Evolutionary conservation across 2,329 filamentous ascomycete genomes (phyloP).

Genomic region (Phialophora tarda): DNA sequence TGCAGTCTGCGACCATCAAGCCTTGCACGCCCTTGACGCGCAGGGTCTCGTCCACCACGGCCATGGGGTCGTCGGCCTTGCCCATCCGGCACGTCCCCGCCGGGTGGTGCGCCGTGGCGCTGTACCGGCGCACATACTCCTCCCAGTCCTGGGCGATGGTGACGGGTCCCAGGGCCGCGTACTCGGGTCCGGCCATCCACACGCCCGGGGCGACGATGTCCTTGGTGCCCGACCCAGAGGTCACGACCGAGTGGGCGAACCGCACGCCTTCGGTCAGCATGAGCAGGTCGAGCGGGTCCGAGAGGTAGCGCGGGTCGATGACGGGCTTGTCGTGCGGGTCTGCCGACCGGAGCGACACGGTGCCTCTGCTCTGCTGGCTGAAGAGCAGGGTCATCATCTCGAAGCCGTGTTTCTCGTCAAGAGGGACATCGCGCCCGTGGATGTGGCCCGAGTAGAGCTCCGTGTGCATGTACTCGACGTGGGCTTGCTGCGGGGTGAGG

Average conservation of each 20-base stretch:
- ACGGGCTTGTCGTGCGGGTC: conserved; percentile 59
- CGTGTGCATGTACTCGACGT: conserved; percentile 67
- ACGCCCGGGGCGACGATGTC: conserved; percentile 61
- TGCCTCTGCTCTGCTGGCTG: conserved; percentile 60
- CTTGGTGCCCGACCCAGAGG: conserved; percentile 62
- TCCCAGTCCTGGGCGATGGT: conserved; percentile 64
- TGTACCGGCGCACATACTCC: conserved; percentile 61
- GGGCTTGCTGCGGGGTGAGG: conserved; percentile 60
- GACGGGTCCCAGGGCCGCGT: conserved; percentile 58
- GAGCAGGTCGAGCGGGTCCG: conserved; percentile 62
- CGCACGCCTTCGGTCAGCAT: conserved; percentile 64
- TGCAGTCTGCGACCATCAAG: conserved; percentile 60
- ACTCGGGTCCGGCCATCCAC: conserved; percentile 54
- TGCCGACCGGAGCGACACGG: conserved; percentile 56
- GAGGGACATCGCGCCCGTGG: conserved; percentile 1
- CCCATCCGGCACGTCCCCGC: conserved; percentile 64
- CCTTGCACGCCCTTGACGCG: conserved; percentile 58
- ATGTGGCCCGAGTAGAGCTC: conserved; percentile 52
- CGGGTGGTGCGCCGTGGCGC: conserved; percentile 65
- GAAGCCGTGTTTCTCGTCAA: conserved; percentile 62
- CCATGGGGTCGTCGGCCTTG: conserved; percentile 52
- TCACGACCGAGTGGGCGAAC: conserved; percentile 65
- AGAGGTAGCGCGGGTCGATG: conserved; percentile 64
- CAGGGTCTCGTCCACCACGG: conserved; percentile 60
- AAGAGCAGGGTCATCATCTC: conserved; percentile 64